Conservation (phyloP, 805 yeast genomes). For the Candida loeiensis region DNA sequence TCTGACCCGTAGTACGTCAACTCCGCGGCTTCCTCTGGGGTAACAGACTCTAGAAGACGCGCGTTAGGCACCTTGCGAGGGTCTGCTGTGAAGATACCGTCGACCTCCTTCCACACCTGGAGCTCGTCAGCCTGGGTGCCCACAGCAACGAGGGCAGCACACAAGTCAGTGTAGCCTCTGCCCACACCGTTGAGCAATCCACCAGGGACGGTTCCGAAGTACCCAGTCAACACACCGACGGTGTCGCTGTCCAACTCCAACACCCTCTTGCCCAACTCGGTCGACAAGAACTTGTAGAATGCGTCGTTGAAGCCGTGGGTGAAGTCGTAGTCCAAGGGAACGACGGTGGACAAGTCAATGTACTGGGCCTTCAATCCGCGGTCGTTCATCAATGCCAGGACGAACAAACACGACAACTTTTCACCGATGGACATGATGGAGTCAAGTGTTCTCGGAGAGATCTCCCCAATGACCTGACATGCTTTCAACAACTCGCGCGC, state of each 20-base stretch:
- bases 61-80: conserved; percentile 94
- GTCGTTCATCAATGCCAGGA: conserved; percentile 82
- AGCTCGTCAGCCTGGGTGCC: conserved; percentile 89
- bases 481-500: conserved; percentile 76
- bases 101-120: conserved; percentile 99
- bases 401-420: conserved; percentile 83
- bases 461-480: conserved; percentile 87
- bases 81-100: conserved; percentile 97
- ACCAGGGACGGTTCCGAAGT: conserved; percentile 94
- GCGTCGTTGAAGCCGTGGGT: conserved; percentile 60
- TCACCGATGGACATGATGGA: conserved; percentile 92
- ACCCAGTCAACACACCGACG: conserved; percentile 93
- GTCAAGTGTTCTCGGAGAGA: conserved; percentile 83
- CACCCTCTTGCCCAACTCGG: conserved; percentile 49
- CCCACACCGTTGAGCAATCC: conserved; percentile 92
- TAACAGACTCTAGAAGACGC: conserved; percentile 76
- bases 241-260: conserved; percentile 35
- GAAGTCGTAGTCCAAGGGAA: conserved; percentile 58
- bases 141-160: conserved; percentile 95
- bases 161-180: conserved; percentile 94
- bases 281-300: conserved; percentile 58
- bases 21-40: conserved; percentile 99
- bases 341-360: conserved; percentile 71
- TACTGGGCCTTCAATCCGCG: conserved; percentile 74
- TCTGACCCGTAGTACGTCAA: conserved; percentile 96